Evolutionary conservation across 2,329 filamentous ascomycete genomes (phyloP), one percentile per base, ranked within the genome.

Genomic region (Exserohilum rostratum): DNA sequence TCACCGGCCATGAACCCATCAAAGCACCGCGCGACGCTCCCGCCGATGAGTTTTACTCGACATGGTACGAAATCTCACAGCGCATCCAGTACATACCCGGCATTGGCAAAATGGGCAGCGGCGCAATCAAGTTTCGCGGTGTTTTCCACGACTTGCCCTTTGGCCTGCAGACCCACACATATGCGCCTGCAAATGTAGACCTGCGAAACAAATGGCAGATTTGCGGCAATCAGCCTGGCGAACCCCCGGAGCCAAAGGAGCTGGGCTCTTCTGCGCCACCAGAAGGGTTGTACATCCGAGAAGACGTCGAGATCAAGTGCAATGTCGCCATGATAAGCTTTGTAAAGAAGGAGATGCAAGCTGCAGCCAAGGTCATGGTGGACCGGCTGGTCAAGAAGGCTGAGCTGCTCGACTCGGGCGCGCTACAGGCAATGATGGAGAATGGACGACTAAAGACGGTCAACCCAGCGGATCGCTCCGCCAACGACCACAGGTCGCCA

Each of bases 81-180:
- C 83, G 86, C 65, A 87, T 90, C 55, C 87, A 89, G 69, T 85
- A 86, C 63, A 76, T 89, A 5, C 87, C 87, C 0, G 87, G 87
- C 30, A 76, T 89, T 50, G 87, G 87, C 61, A 85, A 80, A 74
- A 79, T 87, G 55, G 86, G 86, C 20, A 84, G 85, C 3, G 83
- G 85, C 68, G 84, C 85, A 67, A 87, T 90, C 73, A 82, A 79
- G 42, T 90, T 90, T 77, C 88, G 85, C 56, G 87, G 85, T 55
- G 88, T 87, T 68, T 90, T 90, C 70, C 87, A 90, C 68, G 83
- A 90, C 71, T 85, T 89, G 79, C 85, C 87, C 2, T 89, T 86
- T 84, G 87, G 87, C 3, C 76, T 90, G 55, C 87, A 90, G 76
- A 88, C 86, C 9, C 87, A 90, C 76, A 86, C 87, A 47, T 89